Conservation (phyloP, 768 basidiomycete genomes). For the Chalciporus piperatus region DNA sequence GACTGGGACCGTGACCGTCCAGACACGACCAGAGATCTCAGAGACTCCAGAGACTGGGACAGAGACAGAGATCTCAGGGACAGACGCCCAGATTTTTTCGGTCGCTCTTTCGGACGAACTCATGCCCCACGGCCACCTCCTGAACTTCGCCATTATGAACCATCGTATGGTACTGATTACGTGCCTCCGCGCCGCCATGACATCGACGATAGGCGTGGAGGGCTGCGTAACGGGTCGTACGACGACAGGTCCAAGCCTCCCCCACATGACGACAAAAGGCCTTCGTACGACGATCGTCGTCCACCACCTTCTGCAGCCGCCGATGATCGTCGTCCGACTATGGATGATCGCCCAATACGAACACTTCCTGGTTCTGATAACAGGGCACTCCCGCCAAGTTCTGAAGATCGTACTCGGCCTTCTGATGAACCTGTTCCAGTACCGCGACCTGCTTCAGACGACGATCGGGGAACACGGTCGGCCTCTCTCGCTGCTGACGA, state of each 20-base stretch:
- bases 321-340: conserved; percentile 24
- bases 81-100: conserved; percentile 37
- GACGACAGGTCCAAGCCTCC: conserved; percentile 27
- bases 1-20: conserved; percentile 35
- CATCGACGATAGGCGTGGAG: conserved; percentile 26
- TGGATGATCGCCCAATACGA: conserved; percentile 34
- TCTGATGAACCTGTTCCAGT: conserved; percentile 17
- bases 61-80: conserved; percentile 34
- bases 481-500: conserved; percentile 23
- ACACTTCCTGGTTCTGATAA: conserved; percentile 22
- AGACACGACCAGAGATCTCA: conserved; percentile 9
- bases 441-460: conserved; percentile 16
- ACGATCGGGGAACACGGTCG: conserved; percentile 28
- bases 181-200: conserved; percentile 36
- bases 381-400: conserved; percentile 9
- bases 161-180: conserved; percentile 36
- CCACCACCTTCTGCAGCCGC: conserved; percentile 5
- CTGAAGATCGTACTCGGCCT: conserved; percentile 23
- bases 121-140: conserved; percentile 42
- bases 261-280: conserved; percentile 31
- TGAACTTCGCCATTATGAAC: conserved; percentile 49
- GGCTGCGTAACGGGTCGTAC: conserved; percentile 13
- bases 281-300: conserved; percentile 29
- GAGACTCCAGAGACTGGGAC: conserved; percentile 26
- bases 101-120: conserved; percentile 38